Percentiles rank a stretch among this genome's conserved stretches.
phyloP scores from a whole-genome alignment of 495 filamentous ascomycete genomes.

The Friedmanniomyces simplex region DNA sequence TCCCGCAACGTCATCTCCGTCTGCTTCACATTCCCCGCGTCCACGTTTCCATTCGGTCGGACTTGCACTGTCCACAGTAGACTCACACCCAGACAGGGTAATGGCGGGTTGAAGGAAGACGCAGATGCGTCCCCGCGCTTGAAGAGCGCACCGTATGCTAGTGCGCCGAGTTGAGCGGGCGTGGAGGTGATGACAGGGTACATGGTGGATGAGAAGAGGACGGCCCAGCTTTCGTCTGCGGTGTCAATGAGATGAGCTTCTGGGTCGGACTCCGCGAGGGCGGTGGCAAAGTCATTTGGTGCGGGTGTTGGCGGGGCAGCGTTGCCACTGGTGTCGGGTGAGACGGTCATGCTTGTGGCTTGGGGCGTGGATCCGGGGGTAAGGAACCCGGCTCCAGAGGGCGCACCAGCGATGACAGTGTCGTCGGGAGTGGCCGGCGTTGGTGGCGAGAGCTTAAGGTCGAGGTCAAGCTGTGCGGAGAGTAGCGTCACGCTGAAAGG shows the following conservation, averaged over 20 bases:
- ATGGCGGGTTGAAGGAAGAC: slow-evolving; percentile 1
- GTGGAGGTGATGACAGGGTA: slow-evolving; percentile 40
- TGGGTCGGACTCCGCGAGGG: slow-evolving; percentile 38
- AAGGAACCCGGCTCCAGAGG: slow-evolving; percentile 2
- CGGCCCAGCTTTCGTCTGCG: slow-evolving; percentile 71
- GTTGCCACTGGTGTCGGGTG: slow-evolving; percentile 37
- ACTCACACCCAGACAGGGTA: slow-evolving; percentile 28
- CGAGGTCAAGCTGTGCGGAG: slow-evolving; percentile 1
- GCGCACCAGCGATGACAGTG: neutral
- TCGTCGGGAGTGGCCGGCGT: neutral
- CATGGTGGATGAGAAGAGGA: slow-evolving; percentile 62
- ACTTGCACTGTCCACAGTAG: slow-evolving; percentile 40
- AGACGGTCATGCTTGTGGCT: slow-evolving; percentile 21
- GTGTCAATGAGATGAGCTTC: slow-evolving; percentile 68
- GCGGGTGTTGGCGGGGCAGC: slow-evolving; percentile 45
- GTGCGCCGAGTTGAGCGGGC: slow-evolving; percentile 42
- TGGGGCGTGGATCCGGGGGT: slow-evolving; percentile 16
- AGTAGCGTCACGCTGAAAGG: slow-evolving; percentile 13
- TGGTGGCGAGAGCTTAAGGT: slow-evolving; percentile 7
- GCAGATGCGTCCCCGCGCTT: slow-evolving; percentile 53
- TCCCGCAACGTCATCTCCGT: slow-evolving; percentile 58
- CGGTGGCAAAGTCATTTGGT: slow-evolving; percentile 28
- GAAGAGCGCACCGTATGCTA: slow-evolving; percentile 65
- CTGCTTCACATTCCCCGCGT: slow-evolving; percentile 41
- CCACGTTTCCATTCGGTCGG: slow-evolving; percentile 12